These are phyloP conservation scores for Candolleomyces eurysporus DNA, from an alignment of 768 basidiomycete genomes.

Conservation along the genomic window DNA sequence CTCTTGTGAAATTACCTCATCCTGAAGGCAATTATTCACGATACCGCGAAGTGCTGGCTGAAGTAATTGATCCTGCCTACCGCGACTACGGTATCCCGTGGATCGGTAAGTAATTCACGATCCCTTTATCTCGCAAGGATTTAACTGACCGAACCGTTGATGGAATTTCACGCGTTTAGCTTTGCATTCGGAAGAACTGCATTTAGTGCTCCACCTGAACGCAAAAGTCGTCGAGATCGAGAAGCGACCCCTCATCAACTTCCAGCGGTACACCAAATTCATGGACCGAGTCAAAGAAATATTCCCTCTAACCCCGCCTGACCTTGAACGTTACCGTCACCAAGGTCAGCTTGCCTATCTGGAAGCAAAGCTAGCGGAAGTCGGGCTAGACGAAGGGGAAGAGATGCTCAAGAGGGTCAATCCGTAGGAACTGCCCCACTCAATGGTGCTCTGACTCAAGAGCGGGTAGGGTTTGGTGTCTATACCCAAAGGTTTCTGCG, in stretches of 20 bases:
- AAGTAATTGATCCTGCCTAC: conserved; percentile 19
- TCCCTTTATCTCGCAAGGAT: neutral
- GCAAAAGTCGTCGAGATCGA: conserved; percentile 25
- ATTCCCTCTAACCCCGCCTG: conserved; percentile 29
- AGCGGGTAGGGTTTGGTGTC: no score
- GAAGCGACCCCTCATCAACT: conserved; percentile 40
- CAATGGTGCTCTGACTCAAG: no score
- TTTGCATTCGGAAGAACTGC: conserved; percentile 36
- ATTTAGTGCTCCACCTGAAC: conserved; percentile 28
- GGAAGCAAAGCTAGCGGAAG: conserved; percentile 31
- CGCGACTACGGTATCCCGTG: conserved; percentile 35
- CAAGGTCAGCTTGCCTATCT: conserved; percentile 40
- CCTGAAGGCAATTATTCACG: conserved; percentile 32
- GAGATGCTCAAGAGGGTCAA: conserved; percentile 32
- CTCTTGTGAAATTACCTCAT: conserved; percentile 32
- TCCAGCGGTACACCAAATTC: conserved; percentile 36
- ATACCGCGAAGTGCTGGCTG: conserved; percentile 34
- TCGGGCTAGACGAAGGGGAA: conserved; percentile 21
- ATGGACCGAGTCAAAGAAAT: conserved; percentile 34
- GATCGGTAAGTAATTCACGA: conserved; percentile 28
- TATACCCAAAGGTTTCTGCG: no score
- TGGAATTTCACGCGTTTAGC: conserved; percentile 19
- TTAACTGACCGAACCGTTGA: neutral
- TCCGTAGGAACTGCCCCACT: conserved; percentile 28
- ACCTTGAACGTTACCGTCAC: conserved; percentile 29